phyloP scores from a whole-genome alignment of 148 eudicot species.

The Tetragonia tetragonoides region DNA sequence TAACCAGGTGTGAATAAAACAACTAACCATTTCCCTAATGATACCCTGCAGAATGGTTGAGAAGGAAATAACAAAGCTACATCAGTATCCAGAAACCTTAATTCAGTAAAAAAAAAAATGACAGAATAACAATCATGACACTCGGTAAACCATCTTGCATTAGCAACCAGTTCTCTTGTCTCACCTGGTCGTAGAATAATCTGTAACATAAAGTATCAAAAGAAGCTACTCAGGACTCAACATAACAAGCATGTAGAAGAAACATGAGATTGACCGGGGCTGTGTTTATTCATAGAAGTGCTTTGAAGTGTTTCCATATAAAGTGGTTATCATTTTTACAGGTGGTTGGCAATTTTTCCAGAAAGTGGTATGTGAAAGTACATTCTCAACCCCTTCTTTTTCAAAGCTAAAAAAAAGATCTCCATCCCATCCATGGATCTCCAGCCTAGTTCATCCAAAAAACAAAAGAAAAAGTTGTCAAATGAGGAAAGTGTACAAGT shows the following conservation, averaged over 20 bases:
- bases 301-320: no score
- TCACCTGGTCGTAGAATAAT: conserved; percentile 4
- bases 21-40: conserved; percentile 12
- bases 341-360: no score
- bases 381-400: no score
- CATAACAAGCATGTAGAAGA: background rate
- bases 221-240: background rate
- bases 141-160: conserved; percentile 14
- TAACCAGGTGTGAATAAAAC: conserved; percentile 1
- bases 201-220: background rate
- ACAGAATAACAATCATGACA: background rate
- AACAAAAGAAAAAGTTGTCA: no score
- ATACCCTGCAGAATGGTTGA: conserved; percentile 8
- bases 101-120: background rate
- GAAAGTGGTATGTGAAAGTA: no score
- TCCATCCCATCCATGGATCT: no score
- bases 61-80: background rate
- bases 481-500: no score
- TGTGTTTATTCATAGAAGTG: no score
- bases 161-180: background rate
- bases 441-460: no score
- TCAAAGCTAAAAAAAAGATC: no score
- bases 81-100: background rate
- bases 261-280: background rate
- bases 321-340: no score